Conservation (phyloP, 805 yeast genomes). For the Wickerhamomyces sydowiorum region DNA sequence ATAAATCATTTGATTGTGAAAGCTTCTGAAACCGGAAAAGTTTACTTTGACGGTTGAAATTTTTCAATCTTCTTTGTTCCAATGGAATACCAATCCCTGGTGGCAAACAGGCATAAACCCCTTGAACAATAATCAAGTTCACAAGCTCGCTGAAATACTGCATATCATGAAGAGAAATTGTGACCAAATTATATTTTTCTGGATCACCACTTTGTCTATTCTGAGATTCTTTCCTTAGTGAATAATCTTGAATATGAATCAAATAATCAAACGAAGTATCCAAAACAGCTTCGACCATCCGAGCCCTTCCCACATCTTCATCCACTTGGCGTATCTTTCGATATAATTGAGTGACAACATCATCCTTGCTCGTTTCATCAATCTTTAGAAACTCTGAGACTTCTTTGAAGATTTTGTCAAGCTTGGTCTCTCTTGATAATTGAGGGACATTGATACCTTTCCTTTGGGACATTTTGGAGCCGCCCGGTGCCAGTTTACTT, state of each 20-base stretch:
- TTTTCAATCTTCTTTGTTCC: constrained; percentile 50
- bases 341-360: constrained; percentile 11
- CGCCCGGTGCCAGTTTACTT: too few relatives aligned
- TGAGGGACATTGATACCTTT: constrained; percentile 26
- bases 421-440: constrained; percentile 22
- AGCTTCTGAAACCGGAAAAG: constrained; percentile 13
- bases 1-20: constrained; percentile 16
- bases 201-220: constrained; percentile 5
- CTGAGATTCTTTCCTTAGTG: constrained; percentile 2
- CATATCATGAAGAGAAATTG: constrained; percentile 83
- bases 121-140: constrained; percentile 61
- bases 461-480: neutral
- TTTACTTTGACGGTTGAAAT: constrained; percentile 32
- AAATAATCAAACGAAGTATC: constrained; percentile 7
- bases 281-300: neutral
- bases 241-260: constrained; percentile 11
- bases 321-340: neutral
- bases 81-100: constrained; percentile 57
- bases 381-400: constrained; percentile 17
- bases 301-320: neutral
- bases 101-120: constrained; percentile 61
- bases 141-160: constrained; percentile 61
- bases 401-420: constrained; percentile 26
- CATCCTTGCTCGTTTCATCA: constrained; percentile 7
- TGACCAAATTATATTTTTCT: constrained; percentile 27